Conservation (phyloP, 2,329 filamentous ascomycete species). For the Dothidotthia symphoricarpi region DNA sequence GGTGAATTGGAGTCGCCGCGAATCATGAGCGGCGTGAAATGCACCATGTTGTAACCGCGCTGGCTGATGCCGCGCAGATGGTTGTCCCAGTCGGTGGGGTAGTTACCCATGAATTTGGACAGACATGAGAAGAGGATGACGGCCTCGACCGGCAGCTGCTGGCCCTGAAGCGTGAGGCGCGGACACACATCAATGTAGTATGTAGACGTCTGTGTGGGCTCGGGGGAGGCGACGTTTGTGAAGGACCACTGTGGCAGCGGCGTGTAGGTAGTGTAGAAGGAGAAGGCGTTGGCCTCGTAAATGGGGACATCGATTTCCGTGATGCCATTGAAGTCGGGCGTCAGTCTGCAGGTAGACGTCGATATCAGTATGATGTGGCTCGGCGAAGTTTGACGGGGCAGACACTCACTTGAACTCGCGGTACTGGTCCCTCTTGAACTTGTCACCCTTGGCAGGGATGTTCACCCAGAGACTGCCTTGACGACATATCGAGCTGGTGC, state of each 20-base stretch:
- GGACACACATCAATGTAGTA: slow-evolving; percentile 97
- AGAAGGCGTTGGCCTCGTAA: slow-evolving; percentile 78
- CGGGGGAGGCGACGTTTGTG: slow-evolving; percentile 51
- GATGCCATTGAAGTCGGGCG: slow-evolving; percentile 87
- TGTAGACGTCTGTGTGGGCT: slow-evolving; percentile 66
- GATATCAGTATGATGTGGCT: slow-evolving; percentile 17
- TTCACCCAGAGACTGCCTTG: slow-evolving; percentile 97
- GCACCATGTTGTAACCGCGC: slow-evolving; percentile 97
- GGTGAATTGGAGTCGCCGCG: slow-evolving; percentile 91
- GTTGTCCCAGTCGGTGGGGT: slow-evolving; percentile 84
- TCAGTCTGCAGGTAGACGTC: slow-evolving; percentile 59
- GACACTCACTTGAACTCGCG: slow-evolving; percentile 78
- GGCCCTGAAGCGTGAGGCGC: slow-evolving; percentile 68
- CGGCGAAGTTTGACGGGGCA: not conserved
- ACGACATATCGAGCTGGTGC: slow-evolving; percentile 91
- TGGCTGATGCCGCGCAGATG: slow-evolving; percentile 85
- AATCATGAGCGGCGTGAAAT: slow-evolving; percentile 91
- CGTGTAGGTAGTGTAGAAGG: slow-evolving; percentile 90
- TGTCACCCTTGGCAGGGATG: slow-evolving; percentile 72
- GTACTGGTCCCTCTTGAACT: slow-evolving; percentile 77
- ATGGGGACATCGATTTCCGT: slow-evolving; percentile 89
- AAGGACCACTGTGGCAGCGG: slow-evolving; percentile 77
- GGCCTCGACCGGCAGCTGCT: slow-evolving; percentile 76
- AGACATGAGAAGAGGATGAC: slow-evolving; percentile 90
- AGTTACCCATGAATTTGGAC: slow-evolving; percentile 97